phyloP scores from a whole-genome alignment of 805 yeast genomes.

The Yarrowia sp. region DNA sequence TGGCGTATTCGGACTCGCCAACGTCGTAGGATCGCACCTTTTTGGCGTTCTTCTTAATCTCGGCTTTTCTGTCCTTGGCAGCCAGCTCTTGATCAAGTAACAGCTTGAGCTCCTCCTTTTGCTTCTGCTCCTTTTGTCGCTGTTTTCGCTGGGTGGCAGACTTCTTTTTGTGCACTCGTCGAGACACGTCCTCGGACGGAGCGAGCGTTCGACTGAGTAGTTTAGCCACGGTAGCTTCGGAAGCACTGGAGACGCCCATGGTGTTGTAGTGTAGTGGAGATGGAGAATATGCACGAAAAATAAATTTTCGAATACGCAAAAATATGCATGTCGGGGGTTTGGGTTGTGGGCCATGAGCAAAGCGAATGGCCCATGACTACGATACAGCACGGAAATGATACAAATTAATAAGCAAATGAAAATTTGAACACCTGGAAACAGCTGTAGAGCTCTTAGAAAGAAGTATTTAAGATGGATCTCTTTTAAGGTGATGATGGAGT shows the following conservation, averaged over 20 bases:
- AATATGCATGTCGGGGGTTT: conserved; percentile 4
- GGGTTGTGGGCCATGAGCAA: background rate
- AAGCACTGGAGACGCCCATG: conserved; percentile 20
- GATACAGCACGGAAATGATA: no score
- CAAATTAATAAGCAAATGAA: no score
- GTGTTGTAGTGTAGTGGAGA: background rate
- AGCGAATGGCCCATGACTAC: no score
- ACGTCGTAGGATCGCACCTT: conserved; percentile 5
- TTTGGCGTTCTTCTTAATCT: conserved; percentile 7
- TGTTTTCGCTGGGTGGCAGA: conserved; percentile 21
- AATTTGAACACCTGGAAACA: no score
- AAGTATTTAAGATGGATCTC: no score
- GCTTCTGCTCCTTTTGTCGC: conserved; percentile 1
- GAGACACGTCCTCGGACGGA: conserved; percentile 4
- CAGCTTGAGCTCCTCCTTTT: conserved; percentile 14
- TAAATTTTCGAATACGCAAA: background rate
- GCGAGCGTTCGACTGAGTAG: conserved; percentile 21
- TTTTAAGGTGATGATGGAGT: no score
- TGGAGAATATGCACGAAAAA: background rate
- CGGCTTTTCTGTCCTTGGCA: conserved; percentile 7
- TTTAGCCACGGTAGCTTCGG: conserved; percentile 23
- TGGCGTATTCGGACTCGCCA: conserved; percentile 15
- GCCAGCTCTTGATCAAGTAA: conserved; percentile 15
- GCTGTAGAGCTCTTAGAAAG: no score
- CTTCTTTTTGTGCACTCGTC: conserved; percentile 23